Conservation (phyloP, 192 early-diverging fungal species). For the Entomortierella parvispora region DNA sequence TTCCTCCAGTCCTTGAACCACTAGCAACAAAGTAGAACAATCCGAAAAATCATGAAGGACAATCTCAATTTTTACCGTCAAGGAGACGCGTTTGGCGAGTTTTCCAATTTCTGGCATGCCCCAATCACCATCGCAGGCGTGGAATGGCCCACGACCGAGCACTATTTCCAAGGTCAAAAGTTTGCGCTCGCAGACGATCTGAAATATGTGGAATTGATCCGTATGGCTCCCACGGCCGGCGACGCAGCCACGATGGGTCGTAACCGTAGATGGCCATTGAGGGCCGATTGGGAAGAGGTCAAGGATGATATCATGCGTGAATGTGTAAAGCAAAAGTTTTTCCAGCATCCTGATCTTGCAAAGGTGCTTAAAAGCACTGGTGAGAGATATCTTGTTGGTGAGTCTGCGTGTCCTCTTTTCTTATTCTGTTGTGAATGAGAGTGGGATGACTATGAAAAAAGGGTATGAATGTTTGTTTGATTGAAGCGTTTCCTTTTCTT, state of each 20-base stretch:
- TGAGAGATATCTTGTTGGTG: conserved; percentile 28
- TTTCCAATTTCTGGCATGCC: conserved; percentile 56
- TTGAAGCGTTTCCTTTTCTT: not conserved
- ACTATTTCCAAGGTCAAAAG: conserved; percentile 58
- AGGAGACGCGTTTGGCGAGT: conserved; percentile 42
- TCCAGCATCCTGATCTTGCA: conserved; percentile 44
- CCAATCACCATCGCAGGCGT: conserved; percentile 23
- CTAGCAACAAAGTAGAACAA: not conserved
- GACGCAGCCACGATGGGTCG: conserved; percentile 58
- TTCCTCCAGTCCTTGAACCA: not conserved
- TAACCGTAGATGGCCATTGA: conserved; percentile 21
- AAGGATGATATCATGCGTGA: conserved; percentile 55
- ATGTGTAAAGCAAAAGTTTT: conserved; percentile 52
- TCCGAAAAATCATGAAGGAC: conserved; percentile 24
- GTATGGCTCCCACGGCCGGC: conserved; percentile 19
- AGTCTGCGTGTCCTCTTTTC: not conserved
- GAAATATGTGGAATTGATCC: conserved; percentile 39
- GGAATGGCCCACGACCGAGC: conserved; percentile 55
- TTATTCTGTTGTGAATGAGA: too few species aligned
- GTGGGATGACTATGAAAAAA: too few species aligned
- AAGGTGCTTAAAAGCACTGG: conserved; percentile 45
- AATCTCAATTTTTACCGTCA: conserved; percentile 54
- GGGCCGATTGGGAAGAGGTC: conserved; percentile 57
- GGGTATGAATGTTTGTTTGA: too few species aligned
- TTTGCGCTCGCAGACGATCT: conserved; percentile 26